Evolutionary conservation across 2,329 filamentous ascomycete genomes (phyloP).

Genomic region (Geoglossum cookeanum): DNA sequence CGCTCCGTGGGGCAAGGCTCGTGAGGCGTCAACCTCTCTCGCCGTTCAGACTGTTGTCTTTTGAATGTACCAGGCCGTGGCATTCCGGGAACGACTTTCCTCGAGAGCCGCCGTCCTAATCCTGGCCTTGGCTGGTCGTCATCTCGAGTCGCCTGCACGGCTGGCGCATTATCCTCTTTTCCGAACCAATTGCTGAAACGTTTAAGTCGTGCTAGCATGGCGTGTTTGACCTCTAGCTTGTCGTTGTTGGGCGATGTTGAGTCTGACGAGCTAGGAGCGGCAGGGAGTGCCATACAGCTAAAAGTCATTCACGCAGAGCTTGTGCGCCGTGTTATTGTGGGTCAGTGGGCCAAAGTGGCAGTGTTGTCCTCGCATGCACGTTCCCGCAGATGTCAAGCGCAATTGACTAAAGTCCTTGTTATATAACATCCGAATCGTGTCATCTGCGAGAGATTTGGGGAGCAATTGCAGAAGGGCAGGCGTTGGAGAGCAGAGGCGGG

Average conservation of each 20-base stretch:
- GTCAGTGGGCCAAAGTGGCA: neutral
- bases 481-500: neutral
- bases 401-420: neutral
- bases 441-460: neutral
- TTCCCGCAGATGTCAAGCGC: slow-evolving; percentile 1
- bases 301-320: neutral
- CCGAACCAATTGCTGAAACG: slow-evolving; percentile 4
- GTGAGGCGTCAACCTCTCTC: slow-evolving; percentile 51
- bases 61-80: slow-evolving; percentile 63
- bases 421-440: neutral
- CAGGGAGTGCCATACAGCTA: slow-evolving; percentile 1
- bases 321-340: neutral
- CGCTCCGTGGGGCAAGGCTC: slow-evolving; percentile 45
- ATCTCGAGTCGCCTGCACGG: neutral
- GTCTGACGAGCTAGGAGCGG: neutral
- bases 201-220: slow-evolving; percentile 1
- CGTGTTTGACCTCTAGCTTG: slow-evolving; percentile 1
- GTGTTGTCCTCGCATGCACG: neutral
- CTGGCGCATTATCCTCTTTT: slow-evolving; percentile 1
- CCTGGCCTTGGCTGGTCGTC: neutral
- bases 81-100: slow-evolving; percentile 57
- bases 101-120: slow-evolving; percentile 14
- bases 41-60: slow-evolving; percentile 62
- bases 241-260: neutral
- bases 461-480: neutral